phyloP scores from a whole-genome alignment of 176 grass and related monocot genomes.

The Oryza nivara region DNA sequence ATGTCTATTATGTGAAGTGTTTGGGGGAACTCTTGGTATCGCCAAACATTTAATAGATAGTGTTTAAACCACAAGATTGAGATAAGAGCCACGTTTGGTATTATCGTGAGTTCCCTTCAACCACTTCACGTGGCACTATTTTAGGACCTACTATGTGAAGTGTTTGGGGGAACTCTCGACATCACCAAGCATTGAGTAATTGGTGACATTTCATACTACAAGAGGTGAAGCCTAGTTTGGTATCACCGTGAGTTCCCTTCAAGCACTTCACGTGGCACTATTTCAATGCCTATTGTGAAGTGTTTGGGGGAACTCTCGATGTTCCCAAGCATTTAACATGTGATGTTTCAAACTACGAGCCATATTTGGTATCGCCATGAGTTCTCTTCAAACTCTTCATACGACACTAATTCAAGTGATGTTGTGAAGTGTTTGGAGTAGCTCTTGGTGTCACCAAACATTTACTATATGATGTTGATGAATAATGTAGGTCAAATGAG shows the following conservation, averaged over 20 bases:
- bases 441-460: constrained; percentile 39
- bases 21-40: constrained; percentile 54
- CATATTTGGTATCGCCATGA: constrained; percentile 33
- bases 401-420: not conserved
- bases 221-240: not conserved
- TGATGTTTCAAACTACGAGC: not conserved
- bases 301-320: constrained; percentile 54
- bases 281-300: constrained; percentile 23
- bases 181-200: not conserved
- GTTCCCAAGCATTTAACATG: constrained; percentile 20
- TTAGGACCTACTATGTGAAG: constrained; percentile 19
- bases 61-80: not conserved
- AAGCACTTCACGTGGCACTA: constrained; percentile 39
- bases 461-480: not conserved
- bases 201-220: not conserved
- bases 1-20: constrained; percentile 53
- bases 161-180: constrained; percentile 53
- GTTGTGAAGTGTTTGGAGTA: constrained; percentile 59
- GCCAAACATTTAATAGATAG: constrained; percentile 1
- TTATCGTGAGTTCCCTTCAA: constrained; percentile 42
- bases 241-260: constrained; percentile 49
- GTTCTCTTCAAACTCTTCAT: constrained; percentile 50
- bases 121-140: constrained; percentile 8
- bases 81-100: constrained; percentile 20
- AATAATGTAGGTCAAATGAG: not conserved